Conservation (phyloP, 1,284 basidiomycete genomes). For the Fomitopsis palustris region DNA sequence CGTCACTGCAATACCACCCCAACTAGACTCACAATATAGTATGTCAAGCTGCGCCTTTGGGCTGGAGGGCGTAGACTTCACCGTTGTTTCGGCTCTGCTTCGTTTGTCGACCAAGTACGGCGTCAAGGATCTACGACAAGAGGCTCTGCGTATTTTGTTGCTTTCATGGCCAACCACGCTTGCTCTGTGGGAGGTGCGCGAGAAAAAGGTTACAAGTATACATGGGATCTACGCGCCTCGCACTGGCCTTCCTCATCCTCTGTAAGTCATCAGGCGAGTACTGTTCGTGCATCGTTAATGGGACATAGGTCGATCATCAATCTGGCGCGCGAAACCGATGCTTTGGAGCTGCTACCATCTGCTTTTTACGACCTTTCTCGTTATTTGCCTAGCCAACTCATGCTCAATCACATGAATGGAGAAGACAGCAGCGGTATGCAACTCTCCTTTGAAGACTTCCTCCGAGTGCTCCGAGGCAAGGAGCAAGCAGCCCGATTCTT, state of each 20-base stretch:
- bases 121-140: constrained; percentile 49
- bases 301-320: constrained; percentile 38
- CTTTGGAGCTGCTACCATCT: constrained; percentile 38
- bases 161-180: constrained; percentile 56
- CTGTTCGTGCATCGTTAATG: constrained; percentile 13
- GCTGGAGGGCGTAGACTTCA: constrained; percentile 47
- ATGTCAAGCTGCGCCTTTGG: constrained; percentile 21
- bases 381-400: constrained; percentile 39
- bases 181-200: constrained; percentile 58
- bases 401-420: constrained; percentile 29
- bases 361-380: constrained; percentile 54
- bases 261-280: constrained; percentile 38
- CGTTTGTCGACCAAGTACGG: constrained; percentile 60
- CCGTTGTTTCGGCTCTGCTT: constrained; percentile 50
- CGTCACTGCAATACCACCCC: constrained; percentile 11
- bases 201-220: constrained; percentile 44
- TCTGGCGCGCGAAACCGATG: constrained; percentile 38
- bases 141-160: constrained; percentile 48
- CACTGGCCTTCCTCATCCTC: constrained; percentile 55
- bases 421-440: constrained; percentile 21
- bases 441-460: constrained; percentile 52
- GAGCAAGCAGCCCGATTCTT: constrained; percentile 69
- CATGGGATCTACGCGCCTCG: constrained; percentile 55
- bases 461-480: constrained; percentile 58
- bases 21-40: background rate